Evolutionary conservation across 2,329 filamentous ascomycete species (phyloP), one percentile per base, ranked within the genome.

Genomic region (Cephalotrichum gorgonifer): DNA sequence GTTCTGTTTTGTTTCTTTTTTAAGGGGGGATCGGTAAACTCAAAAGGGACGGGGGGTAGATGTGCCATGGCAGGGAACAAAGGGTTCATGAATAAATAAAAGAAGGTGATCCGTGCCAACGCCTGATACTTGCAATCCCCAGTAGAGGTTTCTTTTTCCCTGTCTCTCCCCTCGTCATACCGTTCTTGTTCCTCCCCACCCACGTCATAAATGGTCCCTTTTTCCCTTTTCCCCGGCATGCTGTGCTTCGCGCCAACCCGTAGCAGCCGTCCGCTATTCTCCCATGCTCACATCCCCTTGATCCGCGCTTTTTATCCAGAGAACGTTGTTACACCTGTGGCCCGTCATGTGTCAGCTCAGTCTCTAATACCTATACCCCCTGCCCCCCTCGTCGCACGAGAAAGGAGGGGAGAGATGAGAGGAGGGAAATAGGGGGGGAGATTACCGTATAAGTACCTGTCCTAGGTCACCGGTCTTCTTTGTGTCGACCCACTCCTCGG

Each of bases 401-500:
- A 9, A 22, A 22, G 33, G 27, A 31, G 11, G 15, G 30, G 30
- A 31, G 4, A 31, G 30, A 9, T 9, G 30, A 31, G 30, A 31
- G 15, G 30, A 35, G 33, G 12, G 35, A 20, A 20, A 39, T 11
- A n/a, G 39, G 8, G 8, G 8, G 11, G 22, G 22, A 7, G 20
- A 22, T 15, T 68, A 94, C 85, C 91, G 76, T 62, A 98, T 97
- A 60, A 98, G 68, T 43, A 98, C 90, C 69, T 95, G 86, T 6
- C 93, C 93, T 56, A 98, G 71, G 44, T 80, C 80, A 50, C 89
- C 91, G 31, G 85, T 88, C 64, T 81, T 83, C 76, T 94, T 86
- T 57, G 88, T 85, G 63, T 89, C 82, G 62, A 95, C 86, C 69
- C 85, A 96, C 69, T 98, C 93, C 70, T 95, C 87, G 47, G 91